Evolutionary conservation across 2,329 filamentous ascomycete genomes (phyloP).

Genomic region (Colletotrichum godetiae): DNA sequence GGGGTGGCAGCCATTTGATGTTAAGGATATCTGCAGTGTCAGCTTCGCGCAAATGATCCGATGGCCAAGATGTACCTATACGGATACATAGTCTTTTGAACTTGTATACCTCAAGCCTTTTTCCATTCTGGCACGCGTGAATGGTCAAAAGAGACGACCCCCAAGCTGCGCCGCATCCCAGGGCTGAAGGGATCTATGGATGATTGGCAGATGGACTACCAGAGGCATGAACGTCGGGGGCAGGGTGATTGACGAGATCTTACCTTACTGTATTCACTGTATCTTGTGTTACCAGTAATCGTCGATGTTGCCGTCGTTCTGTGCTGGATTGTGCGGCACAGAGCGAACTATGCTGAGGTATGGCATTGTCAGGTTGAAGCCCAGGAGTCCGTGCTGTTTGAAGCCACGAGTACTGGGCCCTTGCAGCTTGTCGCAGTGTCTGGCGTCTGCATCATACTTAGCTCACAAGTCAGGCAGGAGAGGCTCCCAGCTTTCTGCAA

Average conservation of each 20-base stretch:
- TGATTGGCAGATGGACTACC: constrained; percentile 11
- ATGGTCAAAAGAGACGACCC: background rate
- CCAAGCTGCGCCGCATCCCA: background rate
- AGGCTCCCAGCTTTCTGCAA: background rate
- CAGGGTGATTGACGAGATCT: constrained; percentile 11
- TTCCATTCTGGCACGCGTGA: constrained; percentile 1
- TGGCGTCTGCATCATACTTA: constrained; percentile 19
- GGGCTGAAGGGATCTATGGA: constrained; percentile 3
- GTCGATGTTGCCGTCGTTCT: constrained; percentile 27
- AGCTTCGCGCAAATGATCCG: background rate
- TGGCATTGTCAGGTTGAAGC: constrained; percentile 24
- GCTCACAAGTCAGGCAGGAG: constrained; percentile 1
- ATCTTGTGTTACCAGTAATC: constrained; percentile 19
- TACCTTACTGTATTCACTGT: background rate
- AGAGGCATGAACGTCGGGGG: constrained; percentile 16
- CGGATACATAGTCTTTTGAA: background rate
- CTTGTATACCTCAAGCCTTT: background rate
- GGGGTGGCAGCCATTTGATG: background rate
- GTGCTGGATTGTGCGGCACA: constrained; percentile 20
- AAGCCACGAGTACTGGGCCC: constrained; percentile 5
- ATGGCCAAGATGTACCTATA: background rate
- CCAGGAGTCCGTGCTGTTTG: constrained; percentile 23
- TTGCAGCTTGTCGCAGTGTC: constrained; percentile 8
- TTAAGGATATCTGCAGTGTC: constrained; percentile 17
- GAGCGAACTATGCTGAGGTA: constrained; percentile 4